Evolutionary conservation across 73 alveolate species (phyloP).

Genomic region (Paraurostyla sp.): DNA sequence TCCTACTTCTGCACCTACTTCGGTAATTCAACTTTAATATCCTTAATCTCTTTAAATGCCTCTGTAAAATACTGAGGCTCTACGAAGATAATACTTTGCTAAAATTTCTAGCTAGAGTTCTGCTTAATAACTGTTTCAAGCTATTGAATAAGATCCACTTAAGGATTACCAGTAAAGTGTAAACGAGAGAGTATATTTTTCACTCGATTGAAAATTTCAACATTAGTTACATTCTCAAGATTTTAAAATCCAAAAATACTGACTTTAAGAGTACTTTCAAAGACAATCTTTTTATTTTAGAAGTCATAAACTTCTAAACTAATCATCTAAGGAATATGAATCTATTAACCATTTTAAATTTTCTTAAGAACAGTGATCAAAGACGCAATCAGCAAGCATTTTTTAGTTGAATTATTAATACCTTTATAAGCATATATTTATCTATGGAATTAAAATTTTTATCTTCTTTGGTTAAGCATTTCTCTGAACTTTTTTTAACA

Average conservation of each 20-base stretch:
- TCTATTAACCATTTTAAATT: background rate
- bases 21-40: background rate
- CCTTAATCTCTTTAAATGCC: background rate
- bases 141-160: background rate
- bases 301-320: background rate
- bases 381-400: background rate
- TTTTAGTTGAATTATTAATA: background rate
- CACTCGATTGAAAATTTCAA: background rate
- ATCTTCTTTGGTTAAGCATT: background rate
- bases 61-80: slow-evolving; percentile 14
- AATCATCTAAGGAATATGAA: background rate
- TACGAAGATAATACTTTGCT: background rate
- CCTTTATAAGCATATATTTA: background rate
- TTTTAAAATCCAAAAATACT: background rate
- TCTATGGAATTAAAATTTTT: background rate
- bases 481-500: background rate
- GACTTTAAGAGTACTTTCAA: background rate
- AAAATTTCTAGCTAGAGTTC: background rate
- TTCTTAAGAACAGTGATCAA: background rate
- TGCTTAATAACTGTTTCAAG: background rate
- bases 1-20: background rate
- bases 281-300: background rate
- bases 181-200: background rate
- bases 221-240: background rate
- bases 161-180: slow-evolving; percentile 1